phyloP scores from a whole-genome alignment of 2,329 filamentous ascomycete species.

The Pyricularia pennisetigena region DNA sequence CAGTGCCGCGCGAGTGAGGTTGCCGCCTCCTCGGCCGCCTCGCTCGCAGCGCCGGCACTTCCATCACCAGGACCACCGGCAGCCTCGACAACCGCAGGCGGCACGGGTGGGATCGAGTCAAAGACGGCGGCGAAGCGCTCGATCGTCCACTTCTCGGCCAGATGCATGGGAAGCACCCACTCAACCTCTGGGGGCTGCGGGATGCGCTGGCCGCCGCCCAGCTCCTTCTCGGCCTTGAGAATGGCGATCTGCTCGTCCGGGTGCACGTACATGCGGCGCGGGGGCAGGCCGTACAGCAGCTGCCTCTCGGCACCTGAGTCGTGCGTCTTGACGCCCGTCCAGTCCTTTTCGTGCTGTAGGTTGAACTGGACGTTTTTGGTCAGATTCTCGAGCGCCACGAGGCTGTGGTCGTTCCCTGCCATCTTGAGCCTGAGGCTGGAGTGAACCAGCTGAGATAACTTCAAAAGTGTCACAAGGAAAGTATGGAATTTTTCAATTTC shows the following conservation, averaged over 20 bases:
- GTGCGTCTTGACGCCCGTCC: slow-evolving; percentile 52
- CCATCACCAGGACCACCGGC: slow-evolving; percentile 9
- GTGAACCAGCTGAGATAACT: neutral
- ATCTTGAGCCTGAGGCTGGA: neutral
- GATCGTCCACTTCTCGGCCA: slow-evolving; percentile 65
- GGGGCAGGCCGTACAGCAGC: slow-evolving; percentile 63
- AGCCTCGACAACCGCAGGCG: slow-evolving; percentile 19
- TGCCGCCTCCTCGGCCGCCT: slow-evolving; percentile 11
- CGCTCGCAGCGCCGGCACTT: neutral
- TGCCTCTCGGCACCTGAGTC: slow-evolving; percentile 36
- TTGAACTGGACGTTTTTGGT: slow-evolving; percentile 57
- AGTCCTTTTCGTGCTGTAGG: slow-evolving; percentile 66
- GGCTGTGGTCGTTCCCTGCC: slow-evolving; percentile 10
- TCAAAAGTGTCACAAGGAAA: neutral
- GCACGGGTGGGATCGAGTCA: slow-evolving; percentile 44
- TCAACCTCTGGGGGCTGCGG: slow-evolving; percentile 50
- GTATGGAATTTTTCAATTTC: neutral
- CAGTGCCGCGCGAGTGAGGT: slow-evolving; percentile 26
- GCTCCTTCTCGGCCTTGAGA: slow-evolving; percentile 47
- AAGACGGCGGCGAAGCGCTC: slow-evolving; percentile 59
- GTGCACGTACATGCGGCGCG: slow-evolving; percentile 64
- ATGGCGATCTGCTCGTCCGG: slow-evolving; percentile 73
- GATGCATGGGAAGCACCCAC: slow-evolving; percentile 67
- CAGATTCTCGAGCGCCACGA: slow-evolving; percentile 25
- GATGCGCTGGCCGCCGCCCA: slow-evolving; percentile 32